These are phyloP conservation scores for Huntiella savannae DNA, from an alignment of 2,329 filamentous ascomycete genomes.

Conservation along the genomic window DNA sequence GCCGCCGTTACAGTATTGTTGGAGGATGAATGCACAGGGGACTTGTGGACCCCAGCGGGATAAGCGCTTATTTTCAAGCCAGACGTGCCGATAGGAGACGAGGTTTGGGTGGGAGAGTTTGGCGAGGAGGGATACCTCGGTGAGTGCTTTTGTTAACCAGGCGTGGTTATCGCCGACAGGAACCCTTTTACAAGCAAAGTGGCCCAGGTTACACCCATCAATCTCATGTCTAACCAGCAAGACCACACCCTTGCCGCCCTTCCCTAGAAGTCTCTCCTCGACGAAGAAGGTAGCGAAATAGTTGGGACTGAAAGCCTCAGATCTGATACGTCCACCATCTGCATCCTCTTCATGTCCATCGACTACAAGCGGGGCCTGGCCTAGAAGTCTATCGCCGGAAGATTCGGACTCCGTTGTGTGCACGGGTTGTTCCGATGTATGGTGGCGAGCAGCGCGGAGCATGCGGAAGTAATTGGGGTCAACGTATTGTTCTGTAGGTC, in stretches of 20 bases:
- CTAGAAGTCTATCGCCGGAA: not conserved
- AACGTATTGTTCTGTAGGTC: slow-evolving; percentile 48
- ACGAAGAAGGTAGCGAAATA: slow-evolving; percentile 91
- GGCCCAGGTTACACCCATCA: slow-evolving; percentile 63
- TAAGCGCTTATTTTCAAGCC: slow-evolving; percentile 77
- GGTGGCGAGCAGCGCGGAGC: slow-evolving; percentile 38
- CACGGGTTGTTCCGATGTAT: not conserved
- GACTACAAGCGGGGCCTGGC: not conserved
- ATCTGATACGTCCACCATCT: slow-evolving; percentile 51
- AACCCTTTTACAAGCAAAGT: slow-evolving; percentile 93
- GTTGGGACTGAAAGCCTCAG: slow-evolving; percentile 71
- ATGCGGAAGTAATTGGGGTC: slow-evolving; percentile 91
- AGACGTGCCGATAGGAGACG: slow-evolving; percentile 91
- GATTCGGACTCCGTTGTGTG: not conserved
- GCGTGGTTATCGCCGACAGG: slow-evolving; percentile 87
- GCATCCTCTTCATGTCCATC: not conserved
- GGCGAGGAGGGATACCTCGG: slow-evolving; percentile 84
- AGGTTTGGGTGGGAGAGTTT: slow-evolving; percentile 86
- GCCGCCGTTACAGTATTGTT: slow-evolving; percentile 91
- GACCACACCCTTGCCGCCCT: slow-evolving; percentile 87
- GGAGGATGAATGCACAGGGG: slow-evolving; percentile 87
- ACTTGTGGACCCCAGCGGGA: slow-evolving; percentile 79
- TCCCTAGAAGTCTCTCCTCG: slow-evolving; percentile 68
- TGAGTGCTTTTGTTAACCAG: slow-evolving; percentile 76
- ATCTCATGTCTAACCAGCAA: slow-evolving; percentile 83